Evolutionary conservation across 169 alveolate genomes (phyloP).

Genomic region (Toxoplasma gondii): DNA sequence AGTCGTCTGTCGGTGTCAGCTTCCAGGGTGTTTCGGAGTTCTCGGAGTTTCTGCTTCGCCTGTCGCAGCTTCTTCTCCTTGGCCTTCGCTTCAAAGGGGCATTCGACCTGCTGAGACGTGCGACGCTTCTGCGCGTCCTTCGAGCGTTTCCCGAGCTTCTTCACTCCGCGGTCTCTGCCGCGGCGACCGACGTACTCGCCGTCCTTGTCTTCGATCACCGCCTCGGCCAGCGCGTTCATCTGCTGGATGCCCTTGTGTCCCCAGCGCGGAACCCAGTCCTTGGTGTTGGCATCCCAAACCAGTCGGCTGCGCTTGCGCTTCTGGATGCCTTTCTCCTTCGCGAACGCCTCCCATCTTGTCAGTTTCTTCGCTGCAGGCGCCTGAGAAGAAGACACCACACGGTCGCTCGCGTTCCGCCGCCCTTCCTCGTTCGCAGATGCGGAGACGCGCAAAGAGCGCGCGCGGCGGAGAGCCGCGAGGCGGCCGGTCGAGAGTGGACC

Average conservation of each 20-base stretch:
- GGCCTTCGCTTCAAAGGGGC: slow-evolving; percentile 3
- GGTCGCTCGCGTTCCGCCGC: no score
- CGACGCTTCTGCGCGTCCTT: background rate
- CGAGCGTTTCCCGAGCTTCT: background rate
- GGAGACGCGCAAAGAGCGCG: background rate
- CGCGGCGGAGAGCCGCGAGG: background rate
- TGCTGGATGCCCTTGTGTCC: slow-evolving; percentile 74
- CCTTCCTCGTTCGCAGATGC: background rate
- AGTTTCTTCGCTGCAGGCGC: slow-evolving; percentile 72
- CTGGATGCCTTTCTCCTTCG: slow-evolving; percentile 77
- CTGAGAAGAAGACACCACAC: no score
- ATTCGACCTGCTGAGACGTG: background rate
- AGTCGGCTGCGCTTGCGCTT: slow-evolving; percentile 78
- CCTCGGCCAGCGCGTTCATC: background rate
- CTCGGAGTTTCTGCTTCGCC: slow-evolving; percentile 62
- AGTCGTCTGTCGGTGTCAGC: background rate
- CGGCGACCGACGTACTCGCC: slow-evolving; percentile 33
- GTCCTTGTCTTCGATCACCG: slow-evolving; percentile 37
- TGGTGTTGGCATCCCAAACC: slow-evolving; percentile 74
- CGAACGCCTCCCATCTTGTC: slow-evolving; percentile 82
- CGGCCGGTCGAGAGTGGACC: no score
- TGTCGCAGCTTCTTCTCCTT: slow-evolving; percentile 12
- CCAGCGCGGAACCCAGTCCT: slow-evolving; percentile 86
- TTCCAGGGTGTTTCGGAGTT: slow-evolving; percentile 42
- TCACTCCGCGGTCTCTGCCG: slow-evolving; percentile 8